phyloP scores from a whole-genome alignment of 164 flowering plant species.

The Annona squamosa region DNA sequence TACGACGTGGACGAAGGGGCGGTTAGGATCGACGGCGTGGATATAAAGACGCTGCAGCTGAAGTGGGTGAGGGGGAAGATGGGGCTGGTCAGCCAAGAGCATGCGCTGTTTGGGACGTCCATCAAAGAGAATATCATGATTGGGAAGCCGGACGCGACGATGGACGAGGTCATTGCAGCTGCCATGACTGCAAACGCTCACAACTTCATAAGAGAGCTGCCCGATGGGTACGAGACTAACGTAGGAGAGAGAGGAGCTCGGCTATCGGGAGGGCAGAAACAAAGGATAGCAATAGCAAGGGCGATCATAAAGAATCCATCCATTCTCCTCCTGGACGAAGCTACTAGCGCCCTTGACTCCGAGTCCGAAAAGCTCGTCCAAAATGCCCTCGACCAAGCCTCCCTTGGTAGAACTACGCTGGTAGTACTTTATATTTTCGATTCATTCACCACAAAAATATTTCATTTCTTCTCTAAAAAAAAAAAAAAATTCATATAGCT shows the following conservation, averaged over 20 bases:
- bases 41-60: constrained; percentile 47
- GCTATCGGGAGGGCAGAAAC: constrained; percentile 91
- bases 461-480: too few species aligned
- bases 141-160: constrained; percentile 76
- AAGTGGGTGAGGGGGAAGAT: constrained; percentile 78
- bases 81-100: constrained; percentile 95
- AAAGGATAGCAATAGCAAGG: constrained; percentile 85
- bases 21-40: constrained; percentile 60
- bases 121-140: constrained; percentile 76
- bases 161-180: constrained; percentile 70
- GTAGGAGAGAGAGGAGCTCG: constrained; percentile 78
- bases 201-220: constrained; percentile 76
- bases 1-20: constrained; percentile 59
- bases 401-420: constrained; percentile 87
- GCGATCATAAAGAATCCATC: constrained; percentile 75
- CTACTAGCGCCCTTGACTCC: constrained; percentile 91
- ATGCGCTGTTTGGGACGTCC: constrained; percentile 74
- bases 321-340: constrained; percentile 86
- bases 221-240: constrained; percentile 89
- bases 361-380: constrained; percentile 82
- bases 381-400: constrained; percentile 85
- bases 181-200: constrained; percentile 94
- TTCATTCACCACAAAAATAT: too few species aligned
- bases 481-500: too few species aligned
- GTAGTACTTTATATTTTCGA: constrained; percentile 18